Evolutionary conservation across 2,329 filamentous ascomycete species (phyloP).

Genomic region (Sclerotinia glacialis): DNA sequence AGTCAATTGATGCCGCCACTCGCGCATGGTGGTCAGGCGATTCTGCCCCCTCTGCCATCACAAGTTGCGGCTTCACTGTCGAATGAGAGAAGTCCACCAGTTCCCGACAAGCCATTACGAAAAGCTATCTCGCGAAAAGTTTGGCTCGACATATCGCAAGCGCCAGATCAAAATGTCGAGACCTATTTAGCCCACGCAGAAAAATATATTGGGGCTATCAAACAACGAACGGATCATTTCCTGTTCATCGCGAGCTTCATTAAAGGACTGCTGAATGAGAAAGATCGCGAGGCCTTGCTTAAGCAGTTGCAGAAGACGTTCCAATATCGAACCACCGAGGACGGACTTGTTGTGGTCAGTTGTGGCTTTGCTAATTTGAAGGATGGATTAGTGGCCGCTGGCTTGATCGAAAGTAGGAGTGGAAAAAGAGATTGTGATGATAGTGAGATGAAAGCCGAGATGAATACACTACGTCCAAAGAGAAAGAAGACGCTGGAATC

Average conservation of each 20-base stretch:
- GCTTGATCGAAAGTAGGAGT: not conserved
- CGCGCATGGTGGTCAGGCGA: not conserved
- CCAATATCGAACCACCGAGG: not conserved
- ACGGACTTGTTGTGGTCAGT: conserved; percentile 11
- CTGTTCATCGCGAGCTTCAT: conserved; percentile 17
- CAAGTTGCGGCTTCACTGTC: not conserved
- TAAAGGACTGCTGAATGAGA: not conserved
- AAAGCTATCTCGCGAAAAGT: not conserved
- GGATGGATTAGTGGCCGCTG: not conserved
- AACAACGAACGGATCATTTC: not conserved
- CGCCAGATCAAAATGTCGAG: not conserved
- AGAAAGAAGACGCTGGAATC: conserved; percentile 1
- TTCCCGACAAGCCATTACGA: not conserved
- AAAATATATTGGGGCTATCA: not conserved
- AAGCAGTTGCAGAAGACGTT: conserved; percentile 9
- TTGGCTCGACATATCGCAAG: conserved; percentile 8
- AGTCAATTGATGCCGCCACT: not conserved
- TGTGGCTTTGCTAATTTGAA: conserved; percentile 11
- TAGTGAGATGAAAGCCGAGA: not conserved
- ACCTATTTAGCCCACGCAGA: not conserved
- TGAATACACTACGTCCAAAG: not conserved
- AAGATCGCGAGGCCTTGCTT: not conserved
- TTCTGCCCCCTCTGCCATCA: not conserved
- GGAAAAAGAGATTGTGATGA: not conserved
- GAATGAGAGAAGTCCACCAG: not conserved